A percentile compares a stretch with the other conserved stretches of the same genome.
These are phyloP conservation scores for Scedosporium aurantiacum DNA, from an alignment of 2,329 filamentous ascomycete species.

Conservation along the genomic window DNA sequence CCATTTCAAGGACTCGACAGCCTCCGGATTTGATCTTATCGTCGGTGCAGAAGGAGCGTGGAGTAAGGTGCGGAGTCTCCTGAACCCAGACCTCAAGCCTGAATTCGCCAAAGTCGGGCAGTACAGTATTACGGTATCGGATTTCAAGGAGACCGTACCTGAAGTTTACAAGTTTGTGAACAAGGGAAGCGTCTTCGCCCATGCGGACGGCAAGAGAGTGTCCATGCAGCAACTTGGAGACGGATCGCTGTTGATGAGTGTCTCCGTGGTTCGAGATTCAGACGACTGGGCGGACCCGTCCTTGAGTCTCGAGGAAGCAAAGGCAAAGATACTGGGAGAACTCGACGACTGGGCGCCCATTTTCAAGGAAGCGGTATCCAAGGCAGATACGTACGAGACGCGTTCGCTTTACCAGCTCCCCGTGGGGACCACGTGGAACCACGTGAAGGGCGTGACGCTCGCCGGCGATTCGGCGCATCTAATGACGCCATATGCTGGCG, in stretches of 20 bases:
- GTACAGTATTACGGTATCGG: slow-evolving; percentile 29
- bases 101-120: slow-evolving; percentile 33
- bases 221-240: slow-evolving; percentile 32
- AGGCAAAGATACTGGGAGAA: slow-evolving; percentile 24
- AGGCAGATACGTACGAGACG: slow-evolving; percentile 19
- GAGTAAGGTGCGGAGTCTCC: slow-evolving; percentile 24
- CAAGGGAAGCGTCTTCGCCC: slow-evolving; percentile 33
- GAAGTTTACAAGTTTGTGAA: slow-evolving; percentile 33
- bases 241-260: slow-evolving; percentile 30
- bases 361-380: slow-evolving; percentile 29
- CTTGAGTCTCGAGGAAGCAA: slow-evolving; percentile 24
- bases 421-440: slow-evolving; percentile 34
- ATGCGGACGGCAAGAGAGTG: slow-evolving; percentile 29
- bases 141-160: slow-evolving; percentile 29
- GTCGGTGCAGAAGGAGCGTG: slow-evolving; percentile 26
- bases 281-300: slow-evolving; percentile 23
- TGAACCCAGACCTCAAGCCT: slow-evolving; percentile 27
- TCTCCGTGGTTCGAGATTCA: slow-evolving; percentile 25
- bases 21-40: slow-evolving; percentile 26
- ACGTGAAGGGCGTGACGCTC: slow-evolving; percentile 36
- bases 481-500: slow-evolving; percentile 47
- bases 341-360: slow-evolving; percentile 30
- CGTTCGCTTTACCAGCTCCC: slow-evolving; percentile 43
- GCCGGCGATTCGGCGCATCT: slow-evolving; percentile 51
- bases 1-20: slow-evolving; percentile 23